Evolutionary conservation across 1,139 yeast species (phyloP), one percentile per base, ranked within the genome.

Genomic region (Blastobotrys ciferrii): DNA sequence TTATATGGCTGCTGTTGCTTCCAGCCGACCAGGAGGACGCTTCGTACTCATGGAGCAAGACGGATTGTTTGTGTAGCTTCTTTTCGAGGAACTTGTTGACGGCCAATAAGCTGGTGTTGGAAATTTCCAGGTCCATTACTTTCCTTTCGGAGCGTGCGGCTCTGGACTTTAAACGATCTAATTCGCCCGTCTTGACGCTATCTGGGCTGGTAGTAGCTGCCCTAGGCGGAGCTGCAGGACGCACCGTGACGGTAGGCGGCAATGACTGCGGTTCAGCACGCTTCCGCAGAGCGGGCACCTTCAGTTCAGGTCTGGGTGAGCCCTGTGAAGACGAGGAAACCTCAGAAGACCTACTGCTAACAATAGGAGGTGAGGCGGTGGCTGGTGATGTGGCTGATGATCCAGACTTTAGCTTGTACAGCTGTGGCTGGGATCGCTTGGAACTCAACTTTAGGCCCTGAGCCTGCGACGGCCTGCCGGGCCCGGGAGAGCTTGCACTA

Each of bases 1-100:
- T 30, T 14, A 14, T 15, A 31, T 30, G 19, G 30, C 25, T 15
- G 28, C 28, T 23, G 9, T 23, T 23, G 9, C 28, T 23, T 6
- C 9, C 9, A 23, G 9, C 9, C 9, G 5, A 5, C 28, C 28
- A 23, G 12, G 31, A 15, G 12, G 25, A 15, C 30, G 33, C 4
- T n/a, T 19, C 45, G 15, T 32, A 39, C 6, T 18, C 13, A 4
- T 13, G 12, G 23, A 15, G 23, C 37, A 11, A 12, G 14, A 28
- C 43, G 9, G 20, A 18, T 5, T 45, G 48, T 1, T 40, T 47
- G n/a, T 20, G 32, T 28, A 61, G 41, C 39, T 52, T 46, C 42
- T 55, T 58, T 45, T 63, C 67, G 31, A 63, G 48, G 45, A 56
- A 61, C 43, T 58, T 56, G 53, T 63, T 63, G 12, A 63, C 58